These are phyloP conservation scores for Tolypocladium ovalisporum DNA, from an alignment of 2,329 filamentous ascomycete genomes.

Conservation along the genomic window DNA sequence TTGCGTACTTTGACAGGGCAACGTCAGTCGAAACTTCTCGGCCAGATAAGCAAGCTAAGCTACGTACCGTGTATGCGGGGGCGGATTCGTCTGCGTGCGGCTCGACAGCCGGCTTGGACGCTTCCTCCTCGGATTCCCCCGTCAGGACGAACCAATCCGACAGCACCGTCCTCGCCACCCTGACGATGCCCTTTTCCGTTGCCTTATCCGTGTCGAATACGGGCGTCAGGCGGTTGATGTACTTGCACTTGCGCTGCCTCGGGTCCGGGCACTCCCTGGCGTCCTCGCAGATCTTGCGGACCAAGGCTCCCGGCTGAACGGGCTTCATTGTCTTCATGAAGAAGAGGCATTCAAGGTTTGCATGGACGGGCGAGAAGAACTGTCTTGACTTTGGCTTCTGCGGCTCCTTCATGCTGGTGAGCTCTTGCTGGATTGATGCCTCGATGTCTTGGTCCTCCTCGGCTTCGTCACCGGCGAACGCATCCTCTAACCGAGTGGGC, in stretches of 20 bases:
- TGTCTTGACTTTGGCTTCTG: slow-evolving; percentile 30
- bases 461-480: slow-evolving; percentile 26
- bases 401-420: slow-evolving; percentile 47
- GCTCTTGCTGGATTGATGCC: slow-evolving; percentile 58
- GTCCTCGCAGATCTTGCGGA: slow-evolving; percentile 44
- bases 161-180: slow-evolving; percentile 53
- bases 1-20: slow-evolving; percentile 55
- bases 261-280: slow-evolving; percentile 31
- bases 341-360: slow-evolving; percentile 51
- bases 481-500: slow-evolving; percentile 18
- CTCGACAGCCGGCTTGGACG: slow-evolving; percentile 4
- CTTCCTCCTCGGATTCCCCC: slow-evolving; percentile 8
- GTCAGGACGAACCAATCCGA: slow-evolving; percentile 48
- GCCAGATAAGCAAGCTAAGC: not conserved
- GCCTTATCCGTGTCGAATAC: slow-evolving; percentile 49
- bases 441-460: slow-evolving; percentile 56
- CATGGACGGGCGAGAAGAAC: slow-evolving; percentile 40
- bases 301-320: slow-evolving; percentile 44
- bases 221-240: slow-evolving; percentile 48
- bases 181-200: slow-evolving; percentile 55
- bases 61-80: slow-evolving; percentile 30
- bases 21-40: not conserved
- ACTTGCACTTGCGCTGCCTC: slow-evolving; percentile 36
- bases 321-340: slow-evolving; percentile 48
- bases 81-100: slow-evolving; percentile 4